Evolutionary conservation across 192 early-diverging fungal species (phyloP).

Genomic region (Rhizophlyctis rosea): DNA sequence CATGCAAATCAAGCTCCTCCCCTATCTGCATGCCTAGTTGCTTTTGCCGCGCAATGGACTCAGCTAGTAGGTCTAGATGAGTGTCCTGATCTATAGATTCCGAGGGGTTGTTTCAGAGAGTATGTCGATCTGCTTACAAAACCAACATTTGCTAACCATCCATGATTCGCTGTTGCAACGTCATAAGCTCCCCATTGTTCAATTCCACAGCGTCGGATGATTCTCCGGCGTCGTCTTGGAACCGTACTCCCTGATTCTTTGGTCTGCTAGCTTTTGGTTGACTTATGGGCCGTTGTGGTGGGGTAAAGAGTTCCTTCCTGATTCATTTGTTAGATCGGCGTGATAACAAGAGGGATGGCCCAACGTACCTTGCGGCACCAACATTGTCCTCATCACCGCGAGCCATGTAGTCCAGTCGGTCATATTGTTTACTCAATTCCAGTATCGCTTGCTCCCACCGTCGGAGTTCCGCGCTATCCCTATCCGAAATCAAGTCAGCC

Average conservation of each 20-base stretch:
- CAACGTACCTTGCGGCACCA: background rate
- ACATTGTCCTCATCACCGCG: conserved; percentile 10
- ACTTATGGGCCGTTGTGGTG: background rate
- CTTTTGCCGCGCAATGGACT: conserved; percentile 62
- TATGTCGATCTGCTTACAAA: background rate
- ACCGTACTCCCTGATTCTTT: conserved; percentile 12
- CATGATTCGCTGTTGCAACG: conserved; percentile 63
- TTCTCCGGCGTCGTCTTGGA: conserved; percentile 5
- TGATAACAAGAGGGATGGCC: background rate
- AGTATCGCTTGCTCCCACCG: conserved; percentile 65
- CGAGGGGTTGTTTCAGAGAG: too few species aligned
- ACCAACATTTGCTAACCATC: conserved; percentile 43
- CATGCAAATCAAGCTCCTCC: conserved; percentile 71
- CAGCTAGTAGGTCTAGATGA: conserved; percentile 64
- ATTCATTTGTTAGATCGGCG: background rate
- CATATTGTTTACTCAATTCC: conserved; percentile 57
- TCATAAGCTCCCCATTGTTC: conserved; percentile 44
- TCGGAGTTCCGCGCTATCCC: conserved; percentile 46
- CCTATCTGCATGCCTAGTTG: conserved; percentile 69
- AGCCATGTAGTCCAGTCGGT: conserved; percentile 32
- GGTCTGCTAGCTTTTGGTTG: background rate
- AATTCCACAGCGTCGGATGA: conserved; percentile 38
- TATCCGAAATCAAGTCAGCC: conserved; percentile 12
- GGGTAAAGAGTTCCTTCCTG: conserved; percentile 1
- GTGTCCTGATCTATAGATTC: conserved; percentile 70